Base-by-base conservation (phyloP, 2,329 filamentous ascomycete genomes). In the Rhynchosporium graminicola region DNA sequence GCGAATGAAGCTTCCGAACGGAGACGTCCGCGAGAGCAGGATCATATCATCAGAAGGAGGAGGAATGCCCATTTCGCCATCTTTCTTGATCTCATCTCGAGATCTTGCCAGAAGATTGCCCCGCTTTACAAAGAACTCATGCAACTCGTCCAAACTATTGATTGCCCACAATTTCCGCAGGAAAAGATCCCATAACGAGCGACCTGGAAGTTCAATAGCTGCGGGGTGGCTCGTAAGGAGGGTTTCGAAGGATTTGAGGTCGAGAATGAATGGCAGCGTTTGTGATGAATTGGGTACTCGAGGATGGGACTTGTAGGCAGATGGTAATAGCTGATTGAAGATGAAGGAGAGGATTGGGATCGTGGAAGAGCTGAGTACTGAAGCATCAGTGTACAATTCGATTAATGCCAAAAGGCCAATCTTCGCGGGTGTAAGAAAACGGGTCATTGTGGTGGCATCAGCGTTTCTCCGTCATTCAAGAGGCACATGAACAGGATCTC, bases 381-480 rank as follows among this genome's bases (percentile, higher is more conserved):
- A 79, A 28, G 86, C 87, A 67, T 90, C 87, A 43, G 86, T 85
- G 76, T 99, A 98, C 59, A 97, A 82, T 70, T 92, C 86, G 58
- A 95, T 83, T 59, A 99, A 83, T 60, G 87, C 85, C 60, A 98
- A 83, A 29, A 97, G 82, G 72, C 89, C 88, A 68, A 98, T 84
- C 74, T 95, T 96, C 69, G 91, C 88, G 12, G 94, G 91, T n/a
- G 91, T 96, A 51, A 98, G 82, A 75, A 89, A 96, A 62, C 90
- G 89, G 70, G 88, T 84, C 88, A 94, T 96, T 47, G 26, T 64
- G 55, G 62, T 38, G 38, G 36, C 3, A 52, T 51, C 20, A 9
- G 43, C 36, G 46, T 59, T n/a, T 36, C 31, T 47, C 40, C 33
- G 13, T 45, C 29, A 43, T 40, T 12, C 20, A 28, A 12, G n/a